Percentiles rank a stretch among this genome's conserved stretches.
phyloP scores from a whole-genome alignment of 441 rosid species.

The Macaranga tanarius region DNA sequence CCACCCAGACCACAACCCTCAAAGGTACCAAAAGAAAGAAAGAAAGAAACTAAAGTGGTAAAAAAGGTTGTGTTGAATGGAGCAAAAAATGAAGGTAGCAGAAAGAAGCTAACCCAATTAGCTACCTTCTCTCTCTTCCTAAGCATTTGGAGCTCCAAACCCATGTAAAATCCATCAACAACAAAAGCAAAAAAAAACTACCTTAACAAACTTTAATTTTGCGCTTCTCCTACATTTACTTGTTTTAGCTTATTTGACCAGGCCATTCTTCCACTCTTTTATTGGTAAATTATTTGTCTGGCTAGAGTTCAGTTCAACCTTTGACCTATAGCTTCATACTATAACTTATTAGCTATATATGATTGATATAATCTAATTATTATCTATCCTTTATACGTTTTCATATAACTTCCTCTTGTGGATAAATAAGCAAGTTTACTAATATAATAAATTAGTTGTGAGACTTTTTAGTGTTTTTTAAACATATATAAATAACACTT shows the following conservation, averaged over 20 bases:
- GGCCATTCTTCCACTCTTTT: slow-evolving; percentile 6
- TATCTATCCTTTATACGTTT: too few species aligned
- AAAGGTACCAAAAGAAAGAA: neutral
- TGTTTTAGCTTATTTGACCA: slow-evolving; percentile 34
- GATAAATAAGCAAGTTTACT: too few species aligned
- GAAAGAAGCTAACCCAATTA: slow-evolving; percentile 18
- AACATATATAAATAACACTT: too few species aligned
- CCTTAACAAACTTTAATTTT: neutral
- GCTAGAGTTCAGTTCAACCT: neutral
- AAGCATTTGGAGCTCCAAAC: neutral
- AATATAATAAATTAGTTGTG: too few species aligned
- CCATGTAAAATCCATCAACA: slow-evolving; percentile 8
- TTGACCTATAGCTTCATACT: neutral
- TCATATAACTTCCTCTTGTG: too few species aligned
- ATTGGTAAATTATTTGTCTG: slow-evolving; percentile 1
- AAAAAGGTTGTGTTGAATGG: neutral
- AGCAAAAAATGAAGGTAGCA: neutral
- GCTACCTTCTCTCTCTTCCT: slow-evolving; percentile 15
- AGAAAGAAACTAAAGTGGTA: neutral
- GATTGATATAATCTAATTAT: too few species aligned
- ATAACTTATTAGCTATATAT: too few species aligned
- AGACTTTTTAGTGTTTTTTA: too few species aligned
- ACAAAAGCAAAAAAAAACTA: neutral
- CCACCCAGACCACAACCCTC: neutral
- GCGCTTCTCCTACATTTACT: slow-evolving; percentile 19